These are phyloP conservation scores for Picea abies DNA, from an alignment of 83 land plant genomes.

Conservation along the genomic window DNA sequence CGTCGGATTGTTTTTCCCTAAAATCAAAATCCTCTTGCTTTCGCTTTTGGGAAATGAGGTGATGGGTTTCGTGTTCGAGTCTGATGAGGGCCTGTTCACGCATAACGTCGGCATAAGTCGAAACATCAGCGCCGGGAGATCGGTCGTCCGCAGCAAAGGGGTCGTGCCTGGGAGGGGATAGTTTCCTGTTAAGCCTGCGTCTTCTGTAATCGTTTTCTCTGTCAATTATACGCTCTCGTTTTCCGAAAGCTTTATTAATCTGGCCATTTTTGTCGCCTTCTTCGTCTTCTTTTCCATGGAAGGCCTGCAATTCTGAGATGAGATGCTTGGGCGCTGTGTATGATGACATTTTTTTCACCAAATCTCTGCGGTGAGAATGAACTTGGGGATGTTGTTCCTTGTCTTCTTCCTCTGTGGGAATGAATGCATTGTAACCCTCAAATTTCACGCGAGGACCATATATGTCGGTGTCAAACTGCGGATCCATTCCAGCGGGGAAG, in stretches of 20 bases:
- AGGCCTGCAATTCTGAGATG: neutral
- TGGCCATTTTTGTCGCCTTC: neutral
- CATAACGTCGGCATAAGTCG: neutral
- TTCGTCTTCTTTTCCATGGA: neutral
- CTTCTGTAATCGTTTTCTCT: constrained; percentile 3
- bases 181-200: constrained; percentile 5
- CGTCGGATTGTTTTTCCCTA: neutral
- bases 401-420: neutral
- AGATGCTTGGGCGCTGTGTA: constrained; percentile 7
- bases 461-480: neutral
- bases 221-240: neutral
- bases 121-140: neutral
- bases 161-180: constrained; percentile 4
- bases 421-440: neutral
- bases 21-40: neutral
- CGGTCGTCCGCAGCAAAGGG: neutral
- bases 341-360: constrained; percentile 1
- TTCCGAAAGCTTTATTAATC: neutral
- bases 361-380: neutral
- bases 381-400: neutral
- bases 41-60: neutral
- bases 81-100: neutral
- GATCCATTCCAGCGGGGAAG: neutral
- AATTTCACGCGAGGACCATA: neutral
- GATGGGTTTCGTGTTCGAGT: neutral